Conservation (phyloP, 148 eudicot genomes). For the Fagopyrum tataricum region DNA sequence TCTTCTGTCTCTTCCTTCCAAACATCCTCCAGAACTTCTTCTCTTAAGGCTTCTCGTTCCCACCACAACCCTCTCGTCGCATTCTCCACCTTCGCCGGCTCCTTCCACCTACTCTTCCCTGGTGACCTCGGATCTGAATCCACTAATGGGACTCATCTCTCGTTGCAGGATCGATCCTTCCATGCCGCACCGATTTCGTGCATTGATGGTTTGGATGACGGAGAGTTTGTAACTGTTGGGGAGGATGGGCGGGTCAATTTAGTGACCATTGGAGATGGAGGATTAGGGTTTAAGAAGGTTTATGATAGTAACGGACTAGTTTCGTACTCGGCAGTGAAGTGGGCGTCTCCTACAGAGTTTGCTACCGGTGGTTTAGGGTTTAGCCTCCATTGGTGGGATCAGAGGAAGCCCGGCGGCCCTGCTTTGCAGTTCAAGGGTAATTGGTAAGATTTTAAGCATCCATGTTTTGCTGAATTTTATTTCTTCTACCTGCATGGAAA, state of each 20-base stretch:
- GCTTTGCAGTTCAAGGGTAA: constrained; percentile 55
- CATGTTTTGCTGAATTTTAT: neutral
- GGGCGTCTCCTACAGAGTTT: constrained; percentile 79
- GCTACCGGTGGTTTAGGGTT: constrained; percentile 82
- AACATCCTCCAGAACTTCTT: constrained; percentile 43
- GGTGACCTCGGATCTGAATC: constrained; percentile 12
- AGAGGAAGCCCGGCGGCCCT: constrained; percentile 63
- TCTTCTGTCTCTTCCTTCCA: constrained; percentile 33
- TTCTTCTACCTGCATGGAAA: neutral
- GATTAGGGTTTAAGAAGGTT: constrained; percentile 27
- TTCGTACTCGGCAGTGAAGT: constrained; percentile 48
- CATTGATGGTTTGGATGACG: constrained; percentile 54
- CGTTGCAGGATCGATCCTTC: constrained; percentile 30
- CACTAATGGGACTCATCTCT: constrained; percentile 14
- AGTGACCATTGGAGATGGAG: constrained; percentile 33
- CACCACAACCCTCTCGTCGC: constrained; percentile 38
- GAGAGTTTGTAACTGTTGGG: constrained; percentile 62
- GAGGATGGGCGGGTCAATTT: constrained; percentile 85
- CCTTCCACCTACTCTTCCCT: constrained; percentile 40
- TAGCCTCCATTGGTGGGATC: constrained; percentile 91
- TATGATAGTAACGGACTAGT: constrained; percentile 73
- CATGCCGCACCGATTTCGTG: constrained; percentile 50
- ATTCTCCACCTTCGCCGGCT: constrained; percentile 43
- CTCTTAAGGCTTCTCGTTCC: constrained; percentile 34
- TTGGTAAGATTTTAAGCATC: constrained; percentile 30